Conservation (phyloP, 2,329 filamentous ascomycete genomes). For the Botrytis hyacinthi region DNA sequence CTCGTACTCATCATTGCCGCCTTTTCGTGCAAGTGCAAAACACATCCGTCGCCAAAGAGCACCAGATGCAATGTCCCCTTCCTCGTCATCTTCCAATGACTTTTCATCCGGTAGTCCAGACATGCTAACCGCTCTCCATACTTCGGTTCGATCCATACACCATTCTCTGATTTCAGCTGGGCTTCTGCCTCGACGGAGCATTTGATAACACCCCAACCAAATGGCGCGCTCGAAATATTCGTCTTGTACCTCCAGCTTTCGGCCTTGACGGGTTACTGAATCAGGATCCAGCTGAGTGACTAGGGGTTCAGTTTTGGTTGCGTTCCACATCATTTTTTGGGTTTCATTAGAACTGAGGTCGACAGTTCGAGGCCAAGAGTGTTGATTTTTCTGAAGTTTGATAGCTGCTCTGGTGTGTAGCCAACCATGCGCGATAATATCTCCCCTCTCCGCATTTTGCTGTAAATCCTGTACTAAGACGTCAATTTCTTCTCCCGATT, state of each 20-base stretch:
- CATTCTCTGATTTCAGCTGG: constrained; percentile 75
- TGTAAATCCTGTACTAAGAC: constrained; percentile 74
- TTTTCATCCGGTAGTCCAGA: constrained; percentile 65
- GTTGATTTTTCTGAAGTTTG: constrained; percentile 82
- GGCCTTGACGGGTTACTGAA: constrained; percentile 74
- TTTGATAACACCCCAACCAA: constrained; percentile 92
- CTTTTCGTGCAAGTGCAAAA: constrained; percentile 66
- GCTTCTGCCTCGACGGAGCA: constrained; percentile 79
- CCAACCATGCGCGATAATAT: constrained; percentile 85
- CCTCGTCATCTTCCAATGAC: constrained; percentile 45
- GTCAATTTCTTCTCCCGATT: constrained; percentile 67
- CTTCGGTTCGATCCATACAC: constrained; percentile 81
- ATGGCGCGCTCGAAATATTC: constrained; percentile 85
- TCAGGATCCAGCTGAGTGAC: constrained; percentile 92
- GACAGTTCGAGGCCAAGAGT: constrained; percentile 62
- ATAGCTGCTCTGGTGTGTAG: constrained; percentile 86
- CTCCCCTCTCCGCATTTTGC: constrained; percentile 71
- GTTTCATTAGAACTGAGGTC: constrained; percentile 60
- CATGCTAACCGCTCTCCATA: constrained; percentile 83
- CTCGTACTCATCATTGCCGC: constrained; percentile 73
- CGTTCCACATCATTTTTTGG: constrained; percentile 54
- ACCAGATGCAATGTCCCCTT: constrained; percentile 48
- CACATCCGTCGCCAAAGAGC: constrained; percentile 78
- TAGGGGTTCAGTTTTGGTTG: constrained; percentile 60
- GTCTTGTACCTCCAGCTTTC: constrained; percentile 76